Conservation (phyloP, 2,329 filamentous ascomycete genomes). For the Botrytis fragariae region DNA sequence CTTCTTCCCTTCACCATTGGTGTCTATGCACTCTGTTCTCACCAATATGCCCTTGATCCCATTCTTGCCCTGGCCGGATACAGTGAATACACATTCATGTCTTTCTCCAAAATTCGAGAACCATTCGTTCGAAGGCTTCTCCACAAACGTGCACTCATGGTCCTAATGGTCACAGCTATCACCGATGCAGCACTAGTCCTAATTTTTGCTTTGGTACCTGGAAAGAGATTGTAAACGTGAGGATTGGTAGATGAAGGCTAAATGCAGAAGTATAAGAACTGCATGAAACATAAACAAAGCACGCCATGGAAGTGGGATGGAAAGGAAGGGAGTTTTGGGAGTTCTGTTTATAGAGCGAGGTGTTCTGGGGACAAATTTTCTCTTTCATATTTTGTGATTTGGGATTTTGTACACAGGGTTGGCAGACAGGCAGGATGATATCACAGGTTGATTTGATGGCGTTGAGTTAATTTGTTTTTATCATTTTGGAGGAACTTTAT, state of each 20-base stretch:
- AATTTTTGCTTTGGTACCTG: slow-evolving; percentile 92
- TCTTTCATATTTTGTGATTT: slow-evolving; percentile 6
- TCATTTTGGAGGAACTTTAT: not conserved
- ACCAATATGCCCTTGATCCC: slow-evolving; percentile 94
- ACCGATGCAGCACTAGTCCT: slow-evolving; percentile 80
- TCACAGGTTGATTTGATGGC: slow-evolving; percentile 17
- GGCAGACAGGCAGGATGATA: slow-evolving; percentile 12
- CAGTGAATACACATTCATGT: slow-evolving; percentile 96
- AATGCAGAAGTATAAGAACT: not conserved
- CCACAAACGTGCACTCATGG: slow-evolving; percentile 77
- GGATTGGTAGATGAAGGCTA: not conserved
- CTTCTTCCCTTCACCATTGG: slow-evolving; percentile 91
- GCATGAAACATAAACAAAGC: not conserved
- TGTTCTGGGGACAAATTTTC: slow-evolving; percentile 12
- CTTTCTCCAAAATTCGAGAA: slow-evolving; percentile 83
- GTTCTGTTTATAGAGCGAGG: slow-evolving; percentile 18
- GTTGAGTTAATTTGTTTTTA: slow-evolving; percentile 1
- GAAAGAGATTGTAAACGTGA: slow-evolving; percentile 66
- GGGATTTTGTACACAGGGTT: slow-evolving; percentile 14
- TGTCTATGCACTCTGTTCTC: slow-evolving; percentile 83
- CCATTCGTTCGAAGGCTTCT: slow-evolving; percentile 87
- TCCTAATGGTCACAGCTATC: slow-evolving; percentile 70
- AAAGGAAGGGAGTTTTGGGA: not conserved
- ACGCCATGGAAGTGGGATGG: not conserved
- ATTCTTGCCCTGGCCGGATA: slow-evolving; percentile 83